Base-by-base conservation (phyloP, 2,329 filamentous ascomycete genomes). In the Fusarium nelsonii region DNA sequence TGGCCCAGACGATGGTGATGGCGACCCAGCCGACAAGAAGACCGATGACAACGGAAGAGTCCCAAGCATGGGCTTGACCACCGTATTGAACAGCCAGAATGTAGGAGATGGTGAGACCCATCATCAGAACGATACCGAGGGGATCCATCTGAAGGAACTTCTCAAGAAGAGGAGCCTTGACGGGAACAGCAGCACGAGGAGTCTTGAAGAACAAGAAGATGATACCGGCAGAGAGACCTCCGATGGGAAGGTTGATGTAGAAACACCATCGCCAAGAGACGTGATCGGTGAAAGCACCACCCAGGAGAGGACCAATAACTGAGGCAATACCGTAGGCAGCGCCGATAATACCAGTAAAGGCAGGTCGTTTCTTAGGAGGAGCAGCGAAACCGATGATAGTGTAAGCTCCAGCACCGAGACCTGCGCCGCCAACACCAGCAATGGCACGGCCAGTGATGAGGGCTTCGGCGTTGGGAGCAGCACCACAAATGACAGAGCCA, bases 381-480 rank as follows among this genome's bases (percentile, higher is more conserved):
- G 78, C 80, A 34, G 77, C 74, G 57, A 81, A 85, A 2, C 79
- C 84, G 68, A 85, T 83, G 65, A 86, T 85, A 30, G 81, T 85
- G 73, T 85, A 83, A 5, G 80, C 79, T 1, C 85, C 85, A 3
- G 79, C 80, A 51, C 80, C 81, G 12, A 88, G 74, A 14, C 83
- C 87, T 79, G 86, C 82, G 8, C 82, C 82, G 2, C 80, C 78
- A 28, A 85, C 77, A 39, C 80, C 81, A 12, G 82, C 80, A 34
- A 86, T 83, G 58, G 85, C 84, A 51, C 84, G 83, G 52, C 84
- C 85, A 69, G 82, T 82, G 59, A 87, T 84, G 30, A 85, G 81
- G 48, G 84, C 78, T 37, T 80, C 80, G 32, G 84, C 81, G 65
- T 81, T 81, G 58, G 82, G 82, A 67, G 81, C 68, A 64, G 85